Evolutionary conservation across 208 protist species (phyloP).

Genomic region (Balamuthia mandrillaris): DNA sequence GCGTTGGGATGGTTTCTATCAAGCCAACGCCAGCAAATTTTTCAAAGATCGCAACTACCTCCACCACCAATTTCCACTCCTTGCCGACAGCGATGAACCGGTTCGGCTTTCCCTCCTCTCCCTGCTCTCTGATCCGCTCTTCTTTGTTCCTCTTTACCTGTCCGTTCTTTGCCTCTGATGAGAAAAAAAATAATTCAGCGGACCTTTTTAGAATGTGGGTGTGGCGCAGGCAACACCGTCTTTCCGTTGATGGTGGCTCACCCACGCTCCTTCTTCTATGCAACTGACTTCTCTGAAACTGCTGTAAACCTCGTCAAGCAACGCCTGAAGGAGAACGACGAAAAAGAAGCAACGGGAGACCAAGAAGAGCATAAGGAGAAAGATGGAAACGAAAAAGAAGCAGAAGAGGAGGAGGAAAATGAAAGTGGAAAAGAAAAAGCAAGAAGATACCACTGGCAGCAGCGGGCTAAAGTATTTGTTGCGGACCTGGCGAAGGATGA

Average conservation of each 20-base stretch:
- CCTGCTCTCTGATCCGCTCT: background rate
- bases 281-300: background rate
- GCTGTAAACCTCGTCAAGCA: background rate
- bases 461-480: background rate
- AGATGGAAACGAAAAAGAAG: no score
- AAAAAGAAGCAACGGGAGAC: no score
- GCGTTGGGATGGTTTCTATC: background rate
- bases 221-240: background rate
- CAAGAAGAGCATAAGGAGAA: no score
- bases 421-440: constrained; percentile 30
- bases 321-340: constrained; percentile 13
- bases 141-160: background rate
- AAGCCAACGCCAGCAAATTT: constrained; percentile 12
- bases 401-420: no score
- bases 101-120: background rate
- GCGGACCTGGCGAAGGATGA: constrained; percentile 13
- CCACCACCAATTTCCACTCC: constrained; percentile 3
- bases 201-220: background rate
- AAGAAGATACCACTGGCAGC: no score
- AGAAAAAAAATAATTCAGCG: background rate
- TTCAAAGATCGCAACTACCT: constrained; percentile 26
- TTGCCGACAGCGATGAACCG: background rate
- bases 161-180: background rate
- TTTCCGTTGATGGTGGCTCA: constrained; percentile 4
- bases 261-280: background rate